Conservation (phyloP, 1,284 basidiomycete genomes). For the Prillingera fragicola region DNA sequence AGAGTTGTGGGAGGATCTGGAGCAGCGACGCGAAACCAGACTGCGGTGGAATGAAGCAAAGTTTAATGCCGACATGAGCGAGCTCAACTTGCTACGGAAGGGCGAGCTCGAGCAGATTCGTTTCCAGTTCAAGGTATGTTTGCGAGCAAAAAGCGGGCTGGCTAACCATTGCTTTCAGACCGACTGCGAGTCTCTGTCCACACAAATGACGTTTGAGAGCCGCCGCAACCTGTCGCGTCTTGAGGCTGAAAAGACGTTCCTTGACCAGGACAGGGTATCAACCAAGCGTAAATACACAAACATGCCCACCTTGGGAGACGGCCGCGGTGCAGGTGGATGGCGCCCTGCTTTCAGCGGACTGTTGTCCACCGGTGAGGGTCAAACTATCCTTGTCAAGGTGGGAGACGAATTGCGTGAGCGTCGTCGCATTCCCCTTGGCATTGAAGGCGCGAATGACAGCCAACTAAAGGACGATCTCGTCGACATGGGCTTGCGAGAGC, state of each 20-base stretch:
- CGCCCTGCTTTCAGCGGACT: slow-evolving; percentile 13
- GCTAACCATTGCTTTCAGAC: slow-evolving; percentile 9
- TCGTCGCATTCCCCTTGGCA: slow-evolving; percentile 10
- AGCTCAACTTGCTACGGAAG: slow-evolving; percentile 10
- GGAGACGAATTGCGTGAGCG: slow-evolving; percentile 18
- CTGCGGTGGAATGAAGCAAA: slow-evolving; percentile 12
- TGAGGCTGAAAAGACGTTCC: slow-evolving; percentile 21
- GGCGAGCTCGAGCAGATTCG: slow-evolving; percentile 11
- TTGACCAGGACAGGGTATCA: slow-evolving; percentile 16
- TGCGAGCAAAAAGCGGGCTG: background rate
- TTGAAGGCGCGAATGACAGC: slow-evolving; percentile 3
- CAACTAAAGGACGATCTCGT: slow-evolving; percentile 21
- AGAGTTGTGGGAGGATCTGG: slow-evolving; percentile 29
- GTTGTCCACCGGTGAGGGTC: slow-evolving; percentile 20
- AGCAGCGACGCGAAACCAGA: slow-evolving; percentile 17
- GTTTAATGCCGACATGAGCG: slow-evolving; percentile 12
- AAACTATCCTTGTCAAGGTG: slow-evolving; percentile 12
- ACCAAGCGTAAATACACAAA: slow-evolving; percentile 21
- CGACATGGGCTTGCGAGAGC: slow-evolving; percentile 16
- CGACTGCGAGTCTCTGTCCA: slow-evolving; percentile 21
- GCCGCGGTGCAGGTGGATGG: slow-evolving; percentile 34
- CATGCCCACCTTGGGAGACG: slow-evolving; percentile 24
- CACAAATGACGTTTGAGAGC: slow-evolving; percentile 20
- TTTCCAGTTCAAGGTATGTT: slow-evolving; percentile 17
- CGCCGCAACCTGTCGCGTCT: slow-evolving; percentile 20